Evolutionary conservation across 1,139 yeast genomes (phyloP), one percentile per base, ranked within the genome.

Genomic region (Suhomyces panamericanus): DNA sequence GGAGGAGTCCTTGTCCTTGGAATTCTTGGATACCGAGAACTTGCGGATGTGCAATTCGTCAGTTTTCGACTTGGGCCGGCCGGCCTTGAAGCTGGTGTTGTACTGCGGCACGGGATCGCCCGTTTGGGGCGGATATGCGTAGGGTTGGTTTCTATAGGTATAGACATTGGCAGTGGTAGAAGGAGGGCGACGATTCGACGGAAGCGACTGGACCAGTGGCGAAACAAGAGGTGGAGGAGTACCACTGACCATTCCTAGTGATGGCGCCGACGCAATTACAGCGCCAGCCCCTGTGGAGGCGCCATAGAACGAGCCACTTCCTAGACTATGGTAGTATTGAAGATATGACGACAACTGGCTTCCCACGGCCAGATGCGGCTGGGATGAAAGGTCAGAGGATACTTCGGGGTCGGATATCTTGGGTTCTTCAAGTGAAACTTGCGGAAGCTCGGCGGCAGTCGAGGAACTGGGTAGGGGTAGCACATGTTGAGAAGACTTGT

Each of bases 331-430:
- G 29, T 44, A 44, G 41, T 44, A 44, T 28, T 41, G 48, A 14
- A 44, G 48, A 17, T 44, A 44, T 17, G 48, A 44, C n/a, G 48
- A 38, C 8, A 44, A 42, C 20, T 41, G 48, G 32, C 38, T 44
- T 14, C 48, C 48, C 22, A 44, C 48, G 13, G 44, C 43, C 31
- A 41, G 29, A 17, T 41, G 44, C 2, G 42, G 44, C 37, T 41
- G 44, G 22, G 30, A 12, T 6, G 24, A 22, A 8, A 28, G 34
- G 11, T 37, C 44, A 5, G 24, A 24, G 6, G 38, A 4, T 6
- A 33, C 3, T 8, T 37, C 41, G 6, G 28, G 31, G 22, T 37
- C 35, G 12, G 31, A 20, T 8, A 13, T 31, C 15, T 42, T 42
- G 29, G 20, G 31, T n/a, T 42, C 43, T 16, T 34, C 39, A n/a